Evolutionary conservation across 2,329 filamentous ascomycete genomes (phyloP), one percentile per base, ranked within the genome.

Genomic region (Tolypocladium nubicola): DNA sequence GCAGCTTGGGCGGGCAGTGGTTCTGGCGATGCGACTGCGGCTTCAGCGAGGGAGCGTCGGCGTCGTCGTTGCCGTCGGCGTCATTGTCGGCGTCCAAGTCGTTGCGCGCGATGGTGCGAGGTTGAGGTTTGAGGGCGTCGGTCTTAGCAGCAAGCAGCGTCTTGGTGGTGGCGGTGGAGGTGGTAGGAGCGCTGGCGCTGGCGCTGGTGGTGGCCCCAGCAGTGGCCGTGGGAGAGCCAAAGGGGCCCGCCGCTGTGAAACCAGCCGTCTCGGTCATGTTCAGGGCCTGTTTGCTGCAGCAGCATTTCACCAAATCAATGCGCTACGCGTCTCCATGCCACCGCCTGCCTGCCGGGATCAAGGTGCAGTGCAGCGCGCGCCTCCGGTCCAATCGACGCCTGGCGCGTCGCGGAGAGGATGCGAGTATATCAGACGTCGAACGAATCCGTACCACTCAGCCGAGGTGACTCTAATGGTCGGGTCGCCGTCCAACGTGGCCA

Each of bases 171-270:
- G 58, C 57, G 52, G 57, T 30, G 26, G 58, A 47, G 43, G 61
- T 56, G 50, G 38, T 39, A 52, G 53, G 30, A 40, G 59, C 40
- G 41, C 50, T 57, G 56, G 57, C 39, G 56, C 41, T 33, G 53
- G 57, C 57, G 57, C 56, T 56, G 60, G 54, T 57, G 61, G 41
- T 54, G 53, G 21, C 23, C 50, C 14, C 10, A 8, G 33, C 30
- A 57, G 57, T 55, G 56, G 19, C n/a, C 54, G 57, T 55, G 57
- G 45, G 49, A 26, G 57, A 61, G 61, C 60, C 59, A 59, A 60
- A 58, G 59, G 61, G 62, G 63, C 64, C 66, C 65, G 62, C 61
- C 61, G 57, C 61, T 57, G 64, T 65, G 66, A 68, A 66, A 65
- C 66, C 61, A 57, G 58, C 64, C 62, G 65, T 61, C 53, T 58